phyloP scores from a whole-genome alignment of 805 yeast species.

The Candida silvicultrix region DNA sequence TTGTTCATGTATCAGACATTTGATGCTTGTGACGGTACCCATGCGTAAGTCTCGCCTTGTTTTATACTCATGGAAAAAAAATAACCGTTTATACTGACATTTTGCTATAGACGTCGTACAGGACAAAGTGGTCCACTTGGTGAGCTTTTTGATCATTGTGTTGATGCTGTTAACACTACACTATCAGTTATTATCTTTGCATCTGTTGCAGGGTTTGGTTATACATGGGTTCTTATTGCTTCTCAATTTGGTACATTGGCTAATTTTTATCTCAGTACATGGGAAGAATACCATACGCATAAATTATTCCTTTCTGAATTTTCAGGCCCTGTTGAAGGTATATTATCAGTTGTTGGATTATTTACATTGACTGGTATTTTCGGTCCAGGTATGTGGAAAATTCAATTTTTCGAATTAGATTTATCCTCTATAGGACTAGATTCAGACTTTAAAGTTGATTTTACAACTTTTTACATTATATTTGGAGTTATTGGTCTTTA shows the following conservation, averaged over 20 bases:
- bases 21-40: constrained; percentile 95
- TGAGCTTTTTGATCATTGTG: constrained; percentile 89
- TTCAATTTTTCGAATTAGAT: constrained; percentile 31
- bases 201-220: constrained; percentile 74
- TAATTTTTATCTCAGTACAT: constrained; percentile 84
- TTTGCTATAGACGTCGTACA: constrained; percentile 59
- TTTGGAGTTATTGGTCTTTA: constrained; percentile 49
- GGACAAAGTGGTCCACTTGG: constrained; percentile 96
- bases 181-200: constrained; percentile 69
- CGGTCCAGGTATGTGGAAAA: constrained; percentile 69
- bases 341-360: constrained; percentile 50
- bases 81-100: too few relatives aligned
- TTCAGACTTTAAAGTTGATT: constrained; percentile 26
- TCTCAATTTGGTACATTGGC: constrained; percentile 70
- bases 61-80: too few relatives aligned
- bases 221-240: constrained; percentile 50
- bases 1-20: constrained; percentile 89
- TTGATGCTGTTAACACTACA: constrained; percentile 71
- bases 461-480: constrained; percentile 37
- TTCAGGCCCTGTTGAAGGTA: constrained; percentile 96
- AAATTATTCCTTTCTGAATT: constrained; percentile 68
- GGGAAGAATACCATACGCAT: constrained; percentile 95
- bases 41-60: constrained; percentile 39
- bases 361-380: constrained; percentile 57
- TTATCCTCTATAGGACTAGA: constrained; percentile 11